phyloP scores from a whole-genome alignment of 179 eudicot species.

The Kewa caespitosa region DNA sequence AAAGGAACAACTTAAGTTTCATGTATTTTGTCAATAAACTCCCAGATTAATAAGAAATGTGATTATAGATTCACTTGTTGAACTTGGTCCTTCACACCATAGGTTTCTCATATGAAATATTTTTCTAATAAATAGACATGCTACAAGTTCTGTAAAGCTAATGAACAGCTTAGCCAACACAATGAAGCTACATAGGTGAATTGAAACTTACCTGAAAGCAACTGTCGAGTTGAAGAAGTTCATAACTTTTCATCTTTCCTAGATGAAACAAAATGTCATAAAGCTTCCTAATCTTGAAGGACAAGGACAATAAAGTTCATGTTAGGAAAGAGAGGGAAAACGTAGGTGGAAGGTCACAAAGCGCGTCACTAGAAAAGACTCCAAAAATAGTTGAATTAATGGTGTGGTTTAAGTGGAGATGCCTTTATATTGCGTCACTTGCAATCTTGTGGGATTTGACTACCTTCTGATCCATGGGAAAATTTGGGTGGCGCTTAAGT shows the following conservation, averaged over 20 bases:
- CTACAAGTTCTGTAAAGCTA: neutral
- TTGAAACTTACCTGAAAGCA: conserved; percentile 54
- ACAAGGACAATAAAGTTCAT: neutral
- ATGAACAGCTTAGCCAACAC: neutral
- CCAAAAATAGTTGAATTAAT: conserved; percentile 2
- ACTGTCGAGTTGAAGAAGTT: conserved; percentile 37
- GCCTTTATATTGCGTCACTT: conserved; percentile 27
- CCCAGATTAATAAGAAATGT: too few species aligned
- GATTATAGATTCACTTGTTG: conserved; percentile 38
- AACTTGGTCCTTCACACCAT: conserved; percentile 53
- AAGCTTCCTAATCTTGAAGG: conserved; percentile 50
- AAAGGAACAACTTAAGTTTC: too few species aligned
- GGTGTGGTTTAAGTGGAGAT: neutral
- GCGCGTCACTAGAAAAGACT: neutral
- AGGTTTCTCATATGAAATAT: conserved; percentile 14
- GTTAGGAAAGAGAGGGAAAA: neutral
- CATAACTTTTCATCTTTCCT: conserved; percentile 50
- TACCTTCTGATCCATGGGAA: conserved; percentile 35
- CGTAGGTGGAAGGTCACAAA: neutral
- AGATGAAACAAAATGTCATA: conserved; percentile 51
- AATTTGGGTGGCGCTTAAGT: conserved; percentile 37
- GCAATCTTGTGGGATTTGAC: conserved; percentile 20
- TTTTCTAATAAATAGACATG: neutral
- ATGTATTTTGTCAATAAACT: too few species aligned
- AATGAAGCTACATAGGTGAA: neutral